phyloP scores from a whole-genome alignment of 345 rosid genomes.

The Eucalyptus cladocalyx region DNA sequence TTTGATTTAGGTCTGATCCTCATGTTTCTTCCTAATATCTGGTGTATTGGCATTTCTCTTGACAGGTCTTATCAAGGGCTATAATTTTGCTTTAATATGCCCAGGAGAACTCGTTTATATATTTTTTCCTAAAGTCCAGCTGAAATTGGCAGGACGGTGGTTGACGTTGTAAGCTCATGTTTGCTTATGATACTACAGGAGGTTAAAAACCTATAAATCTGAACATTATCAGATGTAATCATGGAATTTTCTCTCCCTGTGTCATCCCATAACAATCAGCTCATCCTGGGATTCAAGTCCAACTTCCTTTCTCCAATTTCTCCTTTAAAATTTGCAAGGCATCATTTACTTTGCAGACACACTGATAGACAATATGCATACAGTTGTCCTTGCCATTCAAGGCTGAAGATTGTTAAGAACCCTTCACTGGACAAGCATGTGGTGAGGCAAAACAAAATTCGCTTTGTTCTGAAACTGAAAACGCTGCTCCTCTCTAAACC shows the following conservation, averaged over 20 bases:
- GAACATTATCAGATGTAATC: background rate
- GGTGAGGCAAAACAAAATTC: slow-evolving; percentile 51
- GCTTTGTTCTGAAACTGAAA: slow-evolving; percentile 74
- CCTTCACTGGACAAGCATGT: slow-evolving; percentile 64
- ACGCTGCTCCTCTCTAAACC: slow-evolving; percentile 79
- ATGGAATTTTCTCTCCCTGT: background rate
- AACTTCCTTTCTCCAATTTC: background rate
- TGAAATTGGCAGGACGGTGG: background rate
- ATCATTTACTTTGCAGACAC: background rate
- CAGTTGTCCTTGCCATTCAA: slow-evolving; percentile 22
- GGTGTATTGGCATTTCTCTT: background rate
- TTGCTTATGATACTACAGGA: background rate
- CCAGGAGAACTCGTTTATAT: background rate
- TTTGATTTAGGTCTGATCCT: background rate
- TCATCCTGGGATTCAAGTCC: background rate
- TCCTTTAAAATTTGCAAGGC: background rate
- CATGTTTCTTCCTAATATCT: background rate
- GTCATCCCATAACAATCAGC: background rate
- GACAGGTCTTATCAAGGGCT: background rate
- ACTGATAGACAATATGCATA: background rate
- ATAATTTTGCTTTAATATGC: background rate
- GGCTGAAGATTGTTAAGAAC: slow-evolving; percentile 54
- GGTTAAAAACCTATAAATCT: background rate
- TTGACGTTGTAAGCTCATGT: background rate
- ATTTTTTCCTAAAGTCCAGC: background rate